phyloP scores from a whole-genome alignment of 1,139 yeast genomes.

The Komagataea norvegica region DNA sequence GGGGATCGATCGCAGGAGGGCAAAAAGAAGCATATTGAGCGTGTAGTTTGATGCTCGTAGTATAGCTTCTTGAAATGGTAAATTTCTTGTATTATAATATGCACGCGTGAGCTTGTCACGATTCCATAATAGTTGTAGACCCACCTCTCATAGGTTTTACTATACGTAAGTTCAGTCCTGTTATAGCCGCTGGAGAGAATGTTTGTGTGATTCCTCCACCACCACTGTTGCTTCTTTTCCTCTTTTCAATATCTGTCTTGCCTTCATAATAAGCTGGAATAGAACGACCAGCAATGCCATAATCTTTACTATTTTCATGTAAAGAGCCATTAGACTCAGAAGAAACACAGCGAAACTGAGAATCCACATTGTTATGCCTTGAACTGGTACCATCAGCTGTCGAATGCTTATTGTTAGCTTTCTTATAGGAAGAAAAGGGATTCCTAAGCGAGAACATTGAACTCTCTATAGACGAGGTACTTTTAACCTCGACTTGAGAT shows the following conservation, averaged over 20 bases:
- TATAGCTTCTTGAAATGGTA: too few relatives aligned
- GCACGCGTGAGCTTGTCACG: not conserved
- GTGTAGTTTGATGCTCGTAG: too few relatives aligned
- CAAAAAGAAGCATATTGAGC: too few relatives aligned
- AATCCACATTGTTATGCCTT: not conserved
- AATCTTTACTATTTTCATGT: too few relatives aligned
- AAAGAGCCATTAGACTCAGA: slow-evolving; percentile 1
- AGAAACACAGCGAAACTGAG: not conserved
- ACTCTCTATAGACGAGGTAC: slow-evolving; percentile 49
- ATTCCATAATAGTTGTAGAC: slow-evolving; percentile 11
- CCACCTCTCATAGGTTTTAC: slow-evolving; percentile 69
- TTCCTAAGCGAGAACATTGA: slow-evolving; percentile 43
- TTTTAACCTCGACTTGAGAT: slow-evolving; percentile 39
- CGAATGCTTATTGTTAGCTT: slow-evolving; percentile 7
- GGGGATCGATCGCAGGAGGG: too few relatives aligned
- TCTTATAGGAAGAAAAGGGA: slow-evolving; percentile 33
- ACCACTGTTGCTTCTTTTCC: slow-evolving; percentile 1
- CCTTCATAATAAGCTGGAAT: too few relatives aligned
- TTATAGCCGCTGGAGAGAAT: slow-evolving; percentile 8
- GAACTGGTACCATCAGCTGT: not conserved
- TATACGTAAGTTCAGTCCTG: slow-evolving; percentile 52
- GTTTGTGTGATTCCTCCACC: not conserved
- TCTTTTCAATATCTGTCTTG: slow-evolving; percentile 2
- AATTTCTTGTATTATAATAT: not conserved
- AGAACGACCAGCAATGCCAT: too few relatives aligned